Base-by-base conservation (phyloP, 257 asterid species). In the Verbascum thapsus region DNA sequence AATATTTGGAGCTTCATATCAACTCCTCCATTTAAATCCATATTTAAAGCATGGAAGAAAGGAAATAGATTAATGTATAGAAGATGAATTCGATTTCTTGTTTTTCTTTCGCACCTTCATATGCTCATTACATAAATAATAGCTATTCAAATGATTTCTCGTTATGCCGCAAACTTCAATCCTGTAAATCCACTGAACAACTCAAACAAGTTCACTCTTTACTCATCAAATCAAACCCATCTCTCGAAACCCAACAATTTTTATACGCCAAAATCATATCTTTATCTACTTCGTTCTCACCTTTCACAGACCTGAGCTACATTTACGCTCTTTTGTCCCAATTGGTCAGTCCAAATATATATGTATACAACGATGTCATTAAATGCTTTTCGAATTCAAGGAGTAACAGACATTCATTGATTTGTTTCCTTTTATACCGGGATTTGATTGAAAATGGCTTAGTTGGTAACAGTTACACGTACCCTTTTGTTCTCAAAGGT, bases 401-500 rank as follows among this genome's bases (percentile, higher is more conserved):
- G 57, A 44, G 60, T 30, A 65, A 62, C 26, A 60, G 58, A 17
- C 56, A 39, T 69, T 62, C 66, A 0, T 49, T 74, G 58, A 5
- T 26, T 26, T 26, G 32, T 26, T 5, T 26, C 2, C 50, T 67
- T 43, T 62, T 71, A 61, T 64, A 67, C 48, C 23, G 43, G 7
- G 67, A 68, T 9, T 58, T 80, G 67, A 12, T 73, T 49, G 67
- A 30, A 13, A 77, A 59, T 18, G 78, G 76, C 16, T 58, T 78
- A 38, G 53, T 50, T 64, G 68, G 67, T 48, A 63, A 78, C 68
- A 68, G 17, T 44, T 78, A 75, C 20, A 78, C 84, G 3, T 72
- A 78, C 74, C 81, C 84, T 68, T 76, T 71, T 64, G 74, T 72
- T 15, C 53, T 78, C 20, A 75, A 75, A 54, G 78, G 81, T 3